Evolutionary conservation across 352 stramenopile genomes (phyloP).

Genomic region (Thalassiosira sp.): DNA sequence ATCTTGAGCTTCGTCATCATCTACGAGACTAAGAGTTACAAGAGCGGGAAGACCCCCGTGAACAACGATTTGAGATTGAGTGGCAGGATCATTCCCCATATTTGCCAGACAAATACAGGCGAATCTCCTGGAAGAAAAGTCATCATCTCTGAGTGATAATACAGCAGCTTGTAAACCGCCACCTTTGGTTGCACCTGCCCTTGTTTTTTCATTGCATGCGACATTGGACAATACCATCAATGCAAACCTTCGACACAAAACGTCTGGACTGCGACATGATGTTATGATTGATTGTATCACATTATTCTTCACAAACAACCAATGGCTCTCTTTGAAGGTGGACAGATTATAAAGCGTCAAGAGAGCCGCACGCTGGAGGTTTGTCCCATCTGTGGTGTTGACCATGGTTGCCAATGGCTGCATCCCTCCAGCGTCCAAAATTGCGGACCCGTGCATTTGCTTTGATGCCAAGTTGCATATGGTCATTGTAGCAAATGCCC

Average conservation of each 20-base stretch:
- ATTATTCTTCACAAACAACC: conserved; percentile 87
- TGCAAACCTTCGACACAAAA: conserved; percentile 92
- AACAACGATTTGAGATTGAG: conserved; percentile 91
- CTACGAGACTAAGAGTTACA: conserved; percentile 80
- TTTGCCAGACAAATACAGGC: conserved; percentile 95
- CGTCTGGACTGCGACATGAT: conserved; percentile 86
- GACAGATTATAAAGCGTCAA: conserved; percentile 95
- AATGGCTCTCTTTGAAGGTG: conserved; percentile 89
- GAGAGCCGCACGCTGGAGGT: conserved; percentile 84
- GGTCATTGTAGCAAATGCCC: conserved; percentile 91
- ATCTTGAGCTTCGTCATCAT: conserved; percentile 86
- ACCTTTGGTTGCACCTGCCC: conserved; percentile 85
- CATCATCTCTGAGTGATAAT: conserved; percentile 87
- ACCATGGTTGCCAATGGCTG: conserved; percentile 85
- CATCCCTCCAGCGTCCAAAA: conserved; percentile 88
- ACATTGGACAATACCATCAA: conserved; percentile 95
- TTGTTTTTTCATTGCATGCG: conserved; percentile 91
- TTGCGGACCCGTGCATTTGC: conserved; percentile 85
- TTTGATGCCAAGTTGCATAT: conserved; percentile 92
- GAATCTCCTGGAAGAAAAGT: conserved; percentile 87
- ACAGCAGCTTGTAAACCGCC: conserved; percentile 91
- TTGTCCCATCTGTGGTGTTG: conserved; percentile 67
- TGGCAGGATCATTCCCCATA: conserved; percentile 88
- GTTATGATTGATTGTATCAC: conserved; percentile 88
- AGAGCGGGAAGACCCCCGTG: conserved; percentile 90